A percentile compares a stretch with the other conserved stretches of the same genome.
phyloP scores from a whole-genome alignment of 2,329 filamentous ascomycete species.

The Venturia effusa region DNA sequence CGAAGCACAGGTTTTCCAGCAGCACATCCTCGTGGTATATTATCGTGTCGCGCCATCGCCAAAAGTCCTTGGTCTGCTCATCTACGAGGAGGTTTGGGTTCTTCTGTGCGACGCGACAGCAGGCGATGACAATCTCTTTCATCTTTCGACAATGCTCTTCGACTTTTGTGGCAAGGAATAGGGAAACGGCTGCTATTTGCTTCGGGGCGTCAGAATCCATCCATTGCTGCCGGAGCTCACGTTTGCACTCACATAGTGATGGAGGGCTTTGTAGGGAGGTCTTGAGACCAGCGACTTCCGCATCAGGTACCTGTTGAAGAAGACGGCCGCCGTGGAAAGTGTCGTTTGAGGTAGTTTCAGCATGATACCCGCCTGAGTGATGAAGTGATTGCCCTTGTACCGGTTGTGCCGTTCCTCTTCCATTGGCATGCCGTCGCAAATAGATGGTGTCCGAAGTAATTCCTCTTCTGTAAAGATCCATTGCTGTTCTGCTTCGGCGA shows the following conservation, averaged over 20 bases:
- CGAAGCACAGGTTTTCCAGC: slow-evolving; percentile 86
- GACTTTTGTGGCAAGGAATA: slow-evolving; percentile 94
- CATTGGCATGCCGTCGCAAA: slow-evolving; percentile 67
- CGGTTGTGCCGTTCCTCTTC: slow-evolving; percentile 70
- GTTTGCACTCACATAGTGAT: slow-evolving; percentile 55
- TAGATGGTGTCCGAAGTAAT: slow-evolving; percentile 69
- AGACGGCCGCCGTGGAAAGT: slow-evolving; percentile 81
- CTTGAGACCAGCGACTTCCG: slow-evolving; percentile 68
- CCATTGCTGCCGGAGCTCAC: not conserved
- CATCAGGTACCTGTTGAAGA: slow-evolving; percentile 96
- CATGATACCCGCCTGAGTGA: slow-evolving; percentile 85
- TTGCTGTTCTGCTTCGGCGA: slow-evolving; percentile 53
- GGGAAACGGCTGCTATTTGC: slow-evolving; percentile 78
- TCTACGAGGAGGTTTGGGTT: slow-evolving; percentile 83
- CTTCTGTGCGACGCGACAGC: slow-evolving; percentile 91
- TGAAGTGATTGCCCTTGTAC: slow-evolving; percentile 92
- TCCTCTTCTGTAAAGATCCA: slow-evolving; percentile 87
- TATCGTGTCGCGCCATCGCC: slow-evolving; percentile 94
- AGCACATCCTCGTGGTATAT: slow-evolving; percentile 86
- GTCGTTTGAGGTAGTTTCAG: slow-evolving; percentile 88
- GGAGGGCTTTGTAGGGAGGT: slow-evolving; percentile 54
- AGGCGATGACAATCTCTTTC: slow-evolving; percentile 85
- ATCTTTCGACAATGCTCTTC: slow-evolving; percentile 96
- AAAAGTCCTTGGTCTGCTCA: slow-evolving; percentile 96
- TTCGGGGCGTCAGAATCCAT: slow-evolving; percentile 15